A percentile compares a stretch with the other conserved stretches of the same genome.
These are phyloP conservation scores for Zancudomyces culisetae DNA, from an alignment of 371 early-diverging fungal genomes.

Conservation along the genomic window DNA sequence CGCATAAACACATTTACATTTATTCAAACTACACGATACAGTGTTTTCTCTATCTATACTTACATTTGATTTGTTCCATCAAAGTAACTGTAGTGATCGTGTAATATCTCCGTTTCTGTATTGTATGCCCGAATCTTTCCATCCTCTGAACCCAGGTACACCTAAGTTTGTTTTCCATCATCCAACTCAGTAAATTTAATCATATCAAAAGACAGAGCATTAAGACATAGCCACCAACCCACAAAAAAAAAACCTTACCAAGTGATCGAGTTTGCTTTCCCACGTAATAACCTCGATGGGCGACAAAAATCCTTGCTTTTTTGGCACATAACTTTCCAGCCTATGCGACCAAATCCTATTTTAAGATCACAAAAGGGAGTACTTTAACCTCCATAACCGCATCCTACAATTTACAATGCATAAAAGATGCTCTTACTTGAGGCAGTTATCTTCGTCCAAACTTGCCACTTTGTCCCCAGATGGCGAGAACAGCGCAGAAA, in stretches of 20 bases:
- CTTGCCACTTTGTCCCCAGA: slow-evolving; percentile 21
- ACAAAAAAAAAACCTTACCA: slow-evolving; percentile 1
- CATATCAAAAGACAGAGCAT: not conserved
- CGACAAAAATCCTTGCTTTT: slow-evolving; percentile 18
- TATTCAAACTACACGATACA: too few species aligned
- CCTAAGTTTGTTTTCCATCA: too few species aligned
- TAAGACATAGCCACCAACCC: not conserved
- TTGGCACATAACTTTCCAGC: slow-evolving; percentile 7
- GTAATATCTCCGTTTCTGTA: slow-evolving; percentile 15
- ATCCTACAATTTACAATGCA: not conserved
- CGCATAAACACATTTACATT: too few species aligned
- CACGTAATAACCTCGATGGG: slow-evolving; percentile 19
- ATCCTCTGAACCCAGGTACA: slow-evolving; percentile 17
- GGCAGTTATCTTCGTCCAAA: slow-evolving; percentile 22
- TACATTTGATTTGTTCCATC: not conserved
- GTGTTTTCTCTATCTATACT: not conserved
- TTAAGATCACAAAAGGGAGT: not conserved
- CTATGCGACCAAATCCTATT: slow-evolving; percentile 17
- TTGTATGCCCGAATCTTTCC: slow-evolving; percentile 20
- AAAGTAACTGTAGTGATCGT: slow-evolving; percentile 7
- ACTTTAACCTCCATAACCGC: not conserved
- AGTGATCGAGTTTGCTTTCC: slow-evolving; percentile 18
- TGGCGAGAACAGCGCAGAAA: slow-evolving; percentile 16
- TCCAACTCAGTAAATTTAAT: not conserved
- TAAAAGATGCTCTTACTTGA: slow-evolving; percentile 7